These are phyloP conservation scores for Fusarium hainanense DNA, from an alignment of 2,329 filamentous ascomycete genomes.

Conservation along the genomic window DNA sequence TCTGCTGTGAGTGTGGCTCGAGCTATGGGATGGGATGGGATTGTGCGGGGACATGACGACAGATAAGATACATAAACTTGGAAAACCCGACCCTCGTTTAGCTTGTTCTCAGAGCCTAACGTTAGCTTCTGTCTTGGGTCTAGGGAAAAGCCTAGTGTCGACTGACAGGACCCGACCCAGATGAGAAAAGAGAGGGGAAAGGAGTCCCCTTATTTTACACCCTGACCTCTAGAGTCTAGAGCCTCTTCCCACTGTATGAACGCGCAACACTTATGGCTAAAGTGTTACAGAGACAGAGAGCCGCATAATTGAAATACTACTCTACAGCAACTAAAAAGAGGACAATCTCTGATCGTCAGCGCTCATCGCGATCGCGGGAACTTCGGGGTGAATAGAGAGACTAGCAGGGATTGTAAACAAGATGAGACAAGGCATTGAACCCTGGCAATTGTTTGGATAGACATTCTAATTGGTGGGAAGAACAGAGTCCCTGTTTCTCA, in stretches of 20 bases:
- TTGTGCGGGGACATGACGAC: slow-evolving; percentile 45
- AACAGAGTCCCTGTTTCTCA: slow-evolving; percentile 16
- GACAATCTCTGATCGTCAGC: slow-evolving; percentile 28
- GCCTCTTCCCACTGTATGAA: not conserved
- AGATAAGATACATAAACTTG: slow-evolving; percentile 28
- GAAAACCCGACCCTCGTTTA: slow-evolving; percentile 9
- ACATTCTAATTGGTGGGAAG: slow-evolving; percentile 25
- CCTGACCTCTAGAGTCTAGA: not conserved
- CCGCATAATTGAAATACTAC: slow-evolving; percentile 10
- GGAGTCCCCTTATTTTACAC: not conserved
- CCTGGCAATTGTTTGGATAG: not conserved
- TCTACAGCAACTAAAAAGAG: not conserved
- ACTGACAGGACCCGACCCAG: slow-evolving; percentile 4
- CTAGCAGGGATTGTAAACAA: slow-evolving; percentile 33
- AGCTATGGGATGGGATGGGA: not conserved
- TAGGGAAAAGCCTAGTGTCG: not conserved
- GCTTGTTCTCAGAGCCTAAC: not conserved
- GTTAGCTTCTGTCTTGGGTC: not conserved
- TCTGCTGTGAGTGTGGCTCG: slow-evolving; percentile 33
- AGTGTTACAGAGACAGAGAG: slow-evolving; percentile 7
- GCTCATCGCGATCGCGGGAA: slow-evolving; percentile 35
- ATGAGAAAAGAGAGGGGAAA: slow-evolving; percentile 8
- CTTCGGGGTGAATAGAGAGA: slow-evolving; percentile 3
- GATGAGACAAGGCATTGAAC: slow-evolving; percentile 33
- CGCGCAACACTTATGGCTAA: not conserved